Evolutionary conservation across 495 filamentous ascomycete species (phyloP).

Genomic region (Aspergillus asperescens): DNA sequence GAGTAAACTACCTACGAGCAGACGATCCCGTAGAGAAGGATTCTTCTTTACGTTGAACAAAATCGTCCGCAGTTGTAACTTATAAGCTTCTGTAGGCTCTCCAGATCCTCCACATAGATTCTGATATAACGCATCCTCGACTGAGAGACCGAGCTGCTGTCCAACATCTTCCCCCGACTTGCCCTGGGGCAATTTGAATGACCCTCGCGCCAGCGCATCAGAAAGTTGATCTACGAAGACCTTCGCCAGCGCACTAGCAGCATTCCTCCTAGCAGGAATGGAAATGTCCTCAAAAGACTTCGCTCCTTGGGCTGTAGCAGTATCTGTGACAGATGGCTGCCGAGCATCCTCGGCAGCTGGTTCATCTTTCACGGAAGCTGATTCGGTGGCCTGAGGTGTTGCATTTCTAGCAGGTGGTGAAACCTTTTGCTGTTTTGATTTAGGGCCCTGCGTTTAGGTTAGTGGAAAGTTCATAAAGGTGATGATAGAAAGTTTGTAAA

Average conservation of each 20-base stretch:
- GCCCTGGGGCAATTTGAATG: constrained; percentile 48
- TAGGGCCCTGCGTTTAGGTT: constrained; percentile 31
- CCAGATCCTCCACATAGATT: constrained; percentile 47
- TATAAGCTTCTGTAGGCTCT: constrained; percentile 51
- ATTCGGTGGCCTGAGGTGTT: constrained; percentile 15
- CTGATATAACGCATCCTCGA: constrained; percentile 67
- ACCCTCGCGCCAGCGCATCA: constrained; percentile 44
- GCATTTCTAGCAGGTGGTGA: constrained; percentile 23
- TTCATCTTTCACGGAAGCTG: constrained; percentile 33
- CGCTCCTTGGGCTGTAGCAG: constrained; percentile 21
- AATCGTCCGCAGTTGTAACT: constrained; percentile 57
- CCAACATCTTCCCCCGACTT: constrained; percentile 49
- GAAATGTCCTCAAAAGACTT: constrained; percentile 41
- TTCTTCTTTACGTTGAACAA: constrained; percentile 84
- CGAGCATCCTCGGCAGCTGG: constrained; percentile 22
- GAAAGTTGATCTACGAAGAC: constrained; percentile 50
- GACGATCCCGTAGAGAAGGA: constrained; percentile 63
- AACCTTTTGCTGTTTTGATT: constrained; percentile 38
- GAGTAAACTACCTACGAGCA: constrained; percentile 65
- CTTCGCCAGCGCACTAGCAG: constrained; percentile 48
- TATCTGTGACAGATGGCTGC: constrained; percentile 24
- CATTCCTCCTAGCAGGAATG: constrained; percentile 44
- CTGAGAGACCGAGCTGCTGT: constrained; percentile 56
- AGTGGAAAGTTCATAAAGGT: background rate
- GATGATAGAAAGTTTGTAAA: background rate